A percentile compares a stretch with the other conserved stretches of the same genome.
These are phyloP conservation scores for Colletotrichum viniferum DNA, from an alignment of 2,329 filamentous ascomycete species.

Conservation along the genomic window DNA sequence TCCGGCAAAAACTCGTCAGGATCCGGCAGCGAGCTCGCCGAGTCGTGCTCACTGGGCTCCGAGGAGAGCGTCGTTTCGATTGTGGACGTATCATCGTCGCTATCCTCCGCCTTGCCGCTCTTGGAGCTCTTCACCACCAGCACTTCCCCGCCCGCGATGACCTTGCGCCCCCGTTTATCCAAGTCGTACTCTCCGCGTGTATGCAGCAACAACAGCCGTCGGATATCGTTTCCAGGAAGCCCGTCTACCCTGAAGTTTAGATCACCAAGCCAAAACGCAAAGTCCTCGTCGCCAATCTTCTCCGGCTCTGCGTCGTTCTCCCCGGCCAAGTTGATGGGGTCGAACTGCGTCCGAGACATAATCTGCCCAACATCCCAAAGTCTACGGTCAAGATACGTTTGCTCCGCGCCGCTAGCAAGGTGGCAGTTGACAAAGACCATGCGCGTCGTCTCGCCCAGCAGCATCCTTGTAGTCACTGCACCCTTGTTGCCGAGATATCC, in stretches of 20 bases:
- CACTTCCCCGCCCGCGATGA: constrained; percentile 48
- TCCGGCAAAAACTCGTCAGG: constrained; percentile 72
- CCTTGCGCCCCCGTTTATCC: constrained; percentile 42
- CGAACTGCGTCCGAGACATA: constrained; percentile 75
- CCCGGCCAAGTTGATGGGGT: constrained; percentile 70
- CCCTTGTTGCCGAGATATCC: constrained; percentile 98
- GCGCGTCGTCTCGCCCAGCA: constrained; percentile 88
- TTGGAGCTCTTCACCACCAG: constrained; percentile 28
- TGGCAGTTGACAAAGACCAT: constrained; percentile 93
- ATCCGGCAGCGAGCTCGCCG: constrained; percentile 54
- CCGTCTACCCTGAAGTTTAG: constrained; percentile 92
- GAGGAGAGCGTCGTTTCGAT: constrained; percentile 33
- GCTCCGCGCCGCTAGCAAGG: constrained; percentile 84
- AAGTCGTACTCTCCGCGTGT: constrained; percentile 77
- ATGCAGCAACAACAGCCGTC: constrained; percentile 82
- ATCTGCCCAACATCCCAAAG: constrained; percentile 92
- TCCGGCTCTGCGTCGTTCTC: constrained; percentile 69
- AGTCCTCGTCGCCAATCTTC: constrained; percentile 86
- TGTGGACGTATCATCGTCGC: constrained; percentile 47
- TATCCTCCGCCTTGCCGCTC: constrained; percentile 35
- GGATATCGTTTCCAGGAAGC: constrained; percentile 88
- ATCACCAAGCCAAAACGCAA: constrained; percentile 96
- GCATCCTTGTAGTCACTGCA: constrained; percentile 78
- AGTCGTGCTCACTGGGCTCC: constrained; percentile 39
- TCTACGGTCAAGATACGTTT: constrained; percentile 76